These are phyloP conservation scores for Podila horticola DNA, from an alignment of 192 early-diverging fungal species.

Conservation along the genomic window DNA sequence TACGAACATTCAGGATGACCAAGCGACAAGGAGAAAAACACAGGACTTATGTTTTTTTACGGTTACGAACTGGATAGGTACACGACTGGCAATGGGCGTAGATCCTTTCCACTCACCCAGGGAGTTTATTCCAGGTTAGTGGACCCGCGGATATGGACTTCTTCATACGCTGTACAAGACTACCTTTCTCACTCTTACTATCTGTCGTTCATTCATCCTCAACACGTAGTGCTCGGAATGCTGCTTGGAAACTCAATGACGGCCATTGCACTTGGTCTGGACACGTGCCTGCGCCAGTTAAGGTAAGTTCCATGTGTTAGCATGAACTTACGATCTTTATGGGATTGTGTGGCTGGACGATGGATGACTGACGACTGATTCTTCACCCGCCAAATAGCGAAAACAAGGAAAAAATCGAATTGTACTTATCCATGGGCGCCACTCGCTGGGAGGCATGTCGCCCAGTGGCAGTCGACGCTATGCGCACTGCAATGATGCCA, in stretches of 20 bases:
- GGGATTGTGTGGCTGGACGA: too few relatives aligned
- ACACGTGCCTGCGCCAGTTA: constrained; percentile 67
- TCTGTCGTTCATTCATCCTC: neutral
- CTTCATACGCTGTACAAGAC: too few relatives aligned
- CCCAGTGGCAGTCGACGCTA: constrained; percentile 77
- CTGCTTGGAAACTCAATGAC: constrained; percentile 85
- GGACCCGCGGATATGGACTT: too few relatives aligned
- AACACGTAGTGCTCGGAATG: constrained; percentile 80
- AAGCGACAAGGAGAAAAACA: too few relatives aligned
- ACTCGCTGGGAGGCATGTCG: constrained; percentile 82
- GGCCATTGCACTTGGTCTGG: constrained; percentile 73
- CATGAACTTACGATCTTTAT: too few relatives aligned
- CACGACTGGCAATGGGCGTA: constrained; percentile 73
- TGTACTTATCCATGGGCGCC: constrained; percentile 78
- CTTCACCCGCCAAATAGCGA: too few relatives aligned
- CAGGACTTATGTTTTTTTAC: too few relatives aligned
- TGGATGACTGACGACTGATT: too few relatives aligned
- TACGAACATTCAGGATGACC: too few relatives aligned
- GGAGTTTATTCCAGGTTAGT: constrained; percentile 78
- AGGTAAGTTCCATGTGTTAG: constrained; percentile 49
- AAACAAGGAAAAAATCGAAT: constrained; percentile 58
- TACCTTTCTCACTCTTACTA: neutral
- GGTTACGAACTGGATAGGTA: constrained; percentile 51
- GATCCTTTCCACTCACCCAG: constrained; percentile 74
- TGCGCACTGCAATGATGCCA: constrained; percentile 81